Evolutionary conservation across 768 basidiomycete genomes (phyloP).

Genomic region (Tylopilus intermedius): DNA sequence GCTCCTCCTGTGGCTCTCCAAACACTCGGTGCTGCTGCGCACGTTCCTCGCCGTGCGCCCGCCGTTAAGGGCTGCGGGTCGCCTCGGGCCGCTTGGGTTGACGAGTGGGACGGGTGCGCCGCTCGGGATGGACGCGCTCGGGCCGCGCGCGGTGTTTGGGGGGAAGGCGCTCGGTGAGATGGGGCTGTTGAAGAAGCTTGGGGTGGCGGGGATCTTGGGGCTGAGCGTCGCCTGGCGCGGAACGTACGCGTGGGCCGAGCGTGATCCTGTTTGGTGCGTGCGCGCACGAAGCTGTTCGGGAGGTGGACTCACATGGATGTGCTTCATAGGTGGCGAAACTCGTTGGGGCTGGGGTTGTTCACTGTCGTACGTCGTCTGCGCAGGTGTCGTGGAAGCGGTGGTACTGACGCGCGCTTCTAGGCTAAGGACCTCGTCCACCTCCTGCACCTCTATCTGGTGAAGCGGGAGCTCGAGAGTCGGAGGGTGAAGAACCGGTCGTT

Average conservation of each 20-base stretch:
- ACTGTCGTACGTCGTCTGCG: slow-evolving; percentile 44
- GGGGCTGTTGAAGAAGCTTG: slow-evolving; percentile 22
- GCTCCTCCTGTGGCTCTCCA: slow-evolving; percentile 52
- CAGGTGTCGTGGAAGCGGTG: too few relatives aligned
- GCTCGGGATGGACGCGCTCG: slow-evolving; percentile 2
- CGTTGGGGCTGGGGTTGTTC: slow-evolving; percentile 63
- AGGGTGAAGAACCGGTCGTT: slow-evolving; percentile 68
- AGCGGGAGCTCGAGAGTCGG: slow-evolving; percentile 66
- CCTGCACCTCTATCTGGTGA: slow-evolving; percentile 62
- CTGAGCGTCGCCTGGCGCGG: slow-evolving; percentile 51
- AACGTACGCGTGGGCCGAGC: slow-evolving; percentile 56
- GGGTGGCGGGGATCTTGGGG: slow-evolving; percentile 32
- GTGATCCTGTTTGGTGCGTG: slow-evolving; percentile 67
- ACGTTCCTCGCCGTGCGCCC: slow-evolving; percentile 22
- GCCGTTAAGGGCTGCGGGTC: slow-evolving; percentile 7
- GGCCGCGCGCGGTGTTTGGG: slow-evolving; percentile 19
- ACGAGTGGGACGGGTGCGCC: slow-evolving; percentile 7
- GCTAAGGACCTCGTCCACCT: slow-evolving; percentile 65
- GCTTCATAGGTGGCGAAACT: slow-evolving; percentile 54
- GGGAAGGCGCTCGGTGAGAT: slow-evolving; percentile 7
- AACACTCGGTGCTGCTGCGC: slow-evolving; percentile 25
- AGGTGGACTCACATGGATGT: neutral
- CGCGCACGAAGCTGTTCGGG: neutral
- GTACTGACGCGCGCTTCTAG: slow-evolving; percentile 28
- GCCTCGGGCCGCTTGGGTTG: slow-evolving; percentile 17